Conservation (phyloP, 1,139 yeast genomes). For the Insectozyma bohioensis region DNA sequence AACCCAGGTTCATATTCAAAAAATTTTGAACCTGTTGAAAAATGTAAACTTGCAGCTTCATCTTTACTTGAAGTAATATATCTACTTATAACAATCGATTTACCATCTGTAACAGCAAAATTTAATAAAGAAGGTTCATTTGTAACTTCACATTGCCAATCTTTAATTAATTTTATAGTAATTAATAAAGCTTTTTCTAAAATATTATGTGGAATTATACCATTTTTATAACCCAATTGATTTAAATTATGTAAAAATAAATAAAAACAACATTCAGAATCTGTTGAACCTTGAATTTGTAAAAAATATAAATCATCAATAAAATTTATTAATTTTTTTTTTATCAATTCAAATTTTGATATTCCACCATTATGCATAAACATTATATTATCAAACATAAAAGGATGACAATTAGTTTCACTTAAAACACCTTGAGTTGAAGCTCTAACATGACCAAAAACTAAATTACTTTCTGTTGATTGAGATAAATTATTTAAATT, state of each 20-base stretch:
- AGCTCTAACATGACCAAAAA: conserved; percentile 95
- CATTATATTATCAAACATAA: conserved; percentile 81
- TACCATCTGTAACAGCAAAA: conserved; percentile 94
- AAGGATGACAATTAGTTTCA: conserved; percentile 96
- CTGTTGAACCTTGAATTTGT: conserved; percentile 88
- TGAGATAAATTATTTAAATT: conserved; percentile 82
- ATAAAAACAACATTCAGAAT: conserved; percentile 94
- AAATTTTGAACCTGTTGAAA: conserved; percentile 89
- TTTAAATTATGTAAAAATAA: conserved; percentile 75
- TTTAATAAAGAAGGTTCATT: conserved; percentile 84
- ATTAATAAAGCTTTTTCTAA: conserved; percentile 68
- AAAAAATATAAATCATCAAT: conserved; percentile 79
- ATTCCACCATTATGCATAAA: conserved; percentile 98
- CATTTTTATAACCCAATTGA: conserved; percentile 57
- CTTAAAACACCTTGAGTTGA: conserved; percentile 92
- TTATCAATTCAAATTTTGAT: conserved; percentile 68
- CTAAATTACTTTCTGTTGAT: conserved; percentile 79
- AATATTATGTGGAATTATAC: conserved; percentile 49
- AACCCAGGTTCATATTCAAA: conserved; percentile 88
- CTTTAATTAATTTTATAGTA: conserved; percentile 72
- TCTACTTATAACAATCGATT: conserved; percentile 81
- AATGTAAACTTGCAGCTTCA: conserved; percentile 95
- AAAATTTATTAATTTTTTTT: conserved; percentile 68
- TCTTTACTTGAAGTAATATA: conserved; percentile 87
- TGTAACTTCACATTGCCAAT: conserved; percentile 53